Conservation (phyloP, 495 filamentous ascomycete species). For the Aspergillus asperescens region DNA sequence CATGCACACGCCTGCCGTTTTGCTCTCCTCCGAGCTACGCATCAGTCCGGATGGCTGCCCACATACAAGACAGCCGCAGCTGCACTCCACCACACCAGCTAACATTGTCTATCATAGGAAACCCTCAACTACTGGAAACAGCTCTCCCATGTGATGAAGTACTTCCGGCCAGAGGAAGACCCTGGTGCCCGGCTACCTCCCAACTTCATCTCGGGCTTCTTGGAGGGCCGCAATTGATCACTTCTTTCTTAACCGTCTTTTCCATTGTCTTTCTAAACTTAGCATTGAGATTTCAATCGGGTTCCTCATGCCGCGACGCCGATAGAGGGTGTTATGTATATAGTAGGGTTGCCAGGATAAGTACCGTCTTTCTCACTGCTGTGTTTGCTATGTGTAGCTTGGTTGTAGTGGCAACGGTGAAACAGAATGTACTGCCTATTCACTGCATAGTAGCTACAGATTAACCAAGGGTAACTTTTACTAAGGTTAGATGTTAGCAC, state of each 20-base stretch:
- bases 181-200: slow-evolving; percentile 68
- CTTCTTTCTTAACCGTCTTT: slow-evolving; percentile 12
- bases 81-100: background rate
- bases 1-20: background rate
- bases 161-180: slow-evolving; percentile 89
- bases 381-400: background rate
- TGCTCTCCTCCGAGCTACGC: background rate
- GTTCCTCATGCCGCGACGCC: slow-evolving; percentile 18
- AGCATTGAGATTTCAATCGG: slow-evolving; percentile 24
- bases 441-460: background rate
- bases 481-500: too few relatives aligned
- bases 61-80: too few relatives aligned
- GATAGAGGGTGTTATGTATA: slow-evolving; percentile 41
- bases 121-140: slow-evolving; percentile 99
- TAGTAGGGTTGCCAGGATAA: slow-evolving; percentile 35
- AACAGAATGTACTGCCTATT: background rate
- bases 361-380: slow-evolving; percentile 17
- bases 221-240: slow-evolving; percentile 60
- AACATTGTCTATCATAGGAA: slow-evolving; percentile 52
- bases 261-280: slow-evolving; percentile 18
- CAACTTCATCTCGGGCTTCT: slow-evolving; percentile 87
- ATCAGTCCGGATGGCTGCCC: background rate
- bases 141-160: slow-evolving; percentile 91
- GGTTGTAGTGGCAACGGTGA: background rate
- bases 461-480: too few relatives aligned